A percentile compares a stretch with the other conserved stretches of the same genome.
phyloP scores from a whole-genome alignment of 768 basidiomycete species.

The Lactarius deliciosus region DNA sequence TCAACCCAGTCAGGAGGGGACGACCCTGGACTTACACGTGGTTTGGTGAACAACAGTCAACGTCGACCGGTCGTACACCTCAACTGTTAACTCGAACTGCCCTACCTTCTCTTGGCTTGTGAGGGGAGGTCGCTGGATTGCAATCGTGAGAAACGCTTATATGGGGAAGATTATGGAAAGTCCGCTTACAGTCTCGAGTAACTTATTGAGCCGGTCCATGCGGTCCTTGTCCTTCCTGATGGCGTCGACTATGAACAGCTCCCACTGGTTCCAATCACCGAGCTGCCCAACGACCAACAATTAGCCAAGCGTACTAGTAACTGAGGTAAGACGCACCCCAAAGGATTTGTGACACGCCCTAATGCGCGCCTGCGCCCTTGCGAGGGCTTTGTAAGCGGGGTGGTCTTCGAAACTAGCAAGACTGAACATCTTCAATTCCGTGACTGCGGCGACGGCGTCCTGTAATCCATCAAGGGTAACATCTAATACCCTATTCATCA shows the following conservation, averaged over 20 bases:
- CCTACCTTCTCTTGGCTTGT: constrained; percentile 1
- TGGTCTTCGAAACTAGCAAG: constrained; percentile 12
- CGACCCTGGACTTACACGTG: background rate
- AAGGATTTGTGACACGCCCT: constrained; percentile 13
- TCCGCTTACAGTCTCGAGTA: constrained; percentile 8
- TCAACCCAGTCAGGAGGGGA: background rate
- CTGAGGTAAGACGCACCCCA: constrained; percentile 9
- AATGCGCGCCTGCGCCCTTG: background rate
- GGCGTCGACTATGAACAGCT: constrained; percentile 4
- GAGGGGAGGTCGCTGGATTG: constrained; percentile 10
- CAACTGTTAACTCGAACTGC: constrained; percentile 5
- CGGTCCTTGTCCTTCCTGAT: constrained; percentile 13
- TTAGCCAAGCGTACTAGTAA: background rate
- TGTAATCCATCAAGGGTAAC: constrained; percentile 17
- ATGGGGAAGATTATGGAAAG: background rate
- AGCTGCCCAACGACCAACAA: constrained; percentile 2
- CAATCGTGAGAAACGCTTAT: background rate
- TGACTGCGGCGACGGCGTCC: constrained; percentile 14
- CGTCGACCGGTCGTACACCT: background rate
- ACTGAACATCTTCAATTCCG: constrained; percentile 22
- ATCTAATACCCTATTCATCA: constrained; percentile 10
- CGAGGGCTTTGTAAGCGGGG: constrained; percentile 6
- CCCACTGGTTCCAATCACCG: constrained; percentile 9
- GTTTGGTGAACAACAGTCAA: background rate
- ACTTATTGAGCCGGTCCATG: constrained; percentile 19